Evolutionary conservation across 2,329 filamentous ascomycete species (phyloP), one percentile per base, ranked within the genome.

Genomic region (Diaporthe citri): DNA sequence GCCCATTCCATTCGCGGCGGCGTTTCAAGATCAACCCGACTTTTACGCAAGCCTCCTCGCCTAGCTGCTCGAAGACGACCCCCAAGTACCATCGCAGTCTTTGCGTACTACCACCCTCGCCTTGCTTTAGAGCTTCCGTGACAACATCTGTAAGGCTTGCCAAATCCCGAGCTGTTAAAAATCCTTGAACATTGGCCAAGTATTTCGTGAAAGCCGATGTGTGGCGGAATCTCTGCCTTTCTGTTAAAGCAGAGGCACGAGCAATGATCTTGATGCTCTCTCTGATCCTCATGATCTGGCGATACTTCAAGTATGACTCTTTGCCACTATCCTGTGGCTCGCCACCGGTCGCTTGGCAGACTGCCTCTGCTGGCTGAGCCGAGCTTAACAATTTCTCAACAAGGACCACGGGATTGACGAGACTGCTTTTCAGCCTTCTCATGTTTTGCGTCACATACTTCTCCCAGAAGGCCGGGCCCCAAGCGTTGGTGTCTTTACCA

Each of bases 81-180:
- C 75, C 73, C 34, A 86, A 59, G 70, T 83, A 80, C 83, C 83
- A 86, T 59, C 77, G 77, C 56, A 86, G 75, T 25, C 84, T 83
- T 34, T 76, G 76, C 41, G 80, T 82, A 51, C 82, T 81, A 5
- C 85, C 85, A 28, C 80, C 80, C 39, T 76, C 72, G 51, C 81
- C 81, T n/a, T 79, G 75, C 31, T 74, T 79, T 64, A 87, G 77
- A 70, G 85, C 83, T 74, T 80, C 82, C 9, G 84, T 84, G 25
- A 85, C 77, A 28, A 83, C 78, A 10, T 59, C 43, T 25, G 75
- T 76, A 39, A 76, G 46, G 31, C 55, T 73, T 51, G 75, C 56
- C 41, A 76, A 39, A 69, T 76, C 75, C 59, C 25, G 48, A 73
- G 75, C 59, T 80, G 79, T 73, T 82, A 81, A 7, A 85, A 77